Conservation (phyloP, 331 rosid species). For the Prunus yedoensis region DNA sequence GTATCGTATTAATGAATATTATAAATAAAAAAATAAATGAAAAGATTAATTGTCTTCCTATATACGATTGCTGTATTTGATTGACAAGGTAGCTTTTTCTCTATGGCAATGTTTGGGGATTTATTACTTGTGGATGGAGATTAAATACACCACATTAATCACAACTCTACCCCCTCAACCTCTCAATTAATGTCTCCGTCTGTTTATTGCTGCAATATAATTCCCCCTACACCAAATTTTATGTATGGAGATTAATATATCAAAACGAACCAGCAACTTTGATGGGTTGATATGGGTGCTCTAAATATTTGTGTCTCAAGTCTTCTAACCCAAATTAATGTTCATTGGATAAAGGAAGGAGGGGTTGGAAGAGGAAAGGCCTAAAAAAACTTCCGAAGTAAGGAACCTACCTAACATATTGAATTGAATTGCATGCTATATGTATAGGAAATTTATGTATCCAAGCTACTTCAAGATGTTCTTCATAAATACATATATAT, state of each 20-base stretch:
- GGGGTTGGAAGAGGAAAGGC: constrained; percentile 9
- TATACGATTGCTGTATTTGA: no score
- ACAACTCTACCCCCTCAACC: constrained; percentile 1
- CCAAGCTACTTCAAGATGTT: not conserved
- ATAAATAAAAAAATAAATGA: no score
- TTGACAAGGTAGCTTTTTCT: no score
- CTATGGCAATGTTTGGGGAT: no score
- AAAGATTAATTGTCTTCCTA: no score
- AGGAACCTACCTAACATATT: not conserved
- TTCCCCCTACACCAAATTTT: no score
- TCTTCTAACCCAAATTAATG: not conserved
- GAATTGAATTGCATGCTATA: no score
- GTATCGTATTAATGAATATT: no score
- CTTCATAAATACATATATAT: not conserved
- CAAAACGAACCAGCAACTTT: no score
- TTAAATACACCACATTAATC: not conserved
- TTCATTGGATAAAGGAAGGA: not conserved
- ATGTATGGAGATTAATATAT: no score
- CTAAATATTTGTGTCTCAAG: not conserved
- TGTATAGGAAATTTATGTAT: no score
- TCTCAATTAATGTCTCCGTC: not conserved
- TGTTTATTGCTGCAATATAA: not conserved
- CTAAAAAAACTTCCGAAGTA: not conserved
- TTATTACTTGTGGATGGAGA: no score
- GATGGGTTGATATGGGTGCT: not conserved